Evolutionary conservation across 192 early-diverging fungal species (phyloP).

Genomic region (Geranomyces variabilis): DNA sequence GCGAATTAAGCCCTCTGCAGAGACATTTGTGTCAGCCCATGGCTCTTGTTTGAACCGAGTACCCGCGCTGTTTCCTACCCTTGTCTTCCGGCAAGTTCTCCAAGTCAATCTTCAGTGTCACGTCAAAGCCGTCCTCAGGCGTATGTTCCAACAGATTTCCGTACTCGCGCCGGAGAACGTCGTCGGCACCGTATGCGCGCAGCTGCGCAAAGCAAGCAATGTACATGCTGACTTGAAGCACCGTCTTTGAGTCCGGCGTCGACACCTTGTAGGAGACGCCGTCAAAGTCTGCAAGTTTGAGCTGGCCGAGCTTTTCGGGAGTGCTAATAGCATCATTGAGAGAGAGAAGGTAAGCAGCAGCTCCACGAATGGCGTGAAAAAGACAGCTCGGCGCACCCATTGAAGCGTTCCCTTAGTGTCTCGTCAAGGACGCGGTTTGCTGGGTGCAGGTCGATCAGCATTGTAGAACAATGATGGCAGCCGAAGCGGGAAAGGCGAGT

Average conservation of each 20-base stretch:
- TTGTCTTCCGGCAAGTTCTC: constrained; percentile 74
- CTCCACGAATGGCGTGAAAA: not conserved
- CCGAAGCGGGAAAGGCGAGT: too few relatives aligned
- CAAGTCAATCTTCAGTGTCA: constrained; percentile 82
- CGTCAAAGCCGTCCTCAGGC: constrained; percentile 67
- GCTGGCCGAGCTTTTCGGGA: constrained; percentile 41
- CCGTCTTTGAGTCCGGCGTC: constrained; percentile 61
- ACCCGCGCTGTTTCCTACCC: constrained; percentile 47
- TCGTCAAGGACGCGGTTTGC: constrained; percentile 59
- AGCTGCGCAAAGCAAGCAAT: constrained; percentile 88
- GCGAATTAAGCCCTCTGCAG: constrained; percentile 53
- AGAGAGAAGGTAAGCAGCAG: not conserved
- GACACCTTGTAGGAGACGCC: constrained; percentile 87
- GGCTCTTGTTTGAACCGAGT: not conserved
- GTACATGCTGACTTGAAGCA: constrained; percentile 70
- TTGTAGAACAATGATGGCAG: too few relatives aligned
- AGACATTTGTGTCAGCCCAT: not conserved
- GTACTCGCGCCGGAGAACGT: constrained; percentile 84
- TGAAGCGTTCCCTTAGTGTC: constrained; percentile 63
- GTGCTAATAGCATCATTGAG: not conserved
- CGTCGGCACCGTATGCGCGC: constrained; percentile 75
- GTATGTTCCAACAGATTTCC: constrained; percentile 59
- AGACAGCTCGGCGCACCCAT: constrained; percentile 29
- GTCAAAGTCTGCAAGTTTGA: constrained; percentile 95
- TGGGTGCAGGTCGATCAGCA: constrained; percentile 35